Base-by-base conservation (phyloP, 2,329 filamentous ascomycete genomes). In the Trichothecium sympodiale region DNA sequence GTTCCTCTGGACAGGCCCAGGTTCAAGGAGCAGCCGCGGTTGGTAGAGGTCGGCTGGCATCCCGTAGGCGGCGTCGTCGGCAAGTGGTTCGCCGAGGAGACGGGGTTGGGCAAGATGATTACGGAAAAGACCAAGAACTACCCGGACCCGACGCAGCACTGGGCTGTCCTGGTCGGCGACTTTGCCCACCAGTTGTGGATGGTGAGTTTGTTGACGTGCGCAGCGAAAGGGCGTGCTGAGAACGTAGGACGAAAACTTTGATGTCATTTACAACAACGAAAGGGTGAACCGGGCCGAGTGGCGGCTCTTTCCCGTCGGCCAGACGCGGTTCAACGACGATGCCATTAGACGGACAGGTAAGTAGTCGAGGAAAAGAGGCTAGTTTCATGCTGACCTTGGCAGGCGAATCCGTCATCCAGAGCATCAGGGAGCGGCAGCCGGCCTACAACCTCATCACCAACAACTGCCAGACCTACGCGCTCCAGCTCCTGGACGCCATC, bases 151-250 rank as follows among this genome's bases (percentile, higher is more conserved):
- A 74, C 69, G 4, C 71, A 76, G 52, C 71, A 76, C 45, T 76
- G 71, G 71, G 70, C 69, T 3, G 66, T 75, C 2, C 55, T 76
- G 1, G 68, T 75, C 1, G 71, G 69, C 2, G 68, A 65, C 10
- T 76, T 59, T 45, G 63, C 61, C 2, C 71, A 75, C 47, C 60
- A 75, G 47, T 52, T 76, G n/a, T 76, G 71, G 71, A 75, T 75
- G 70, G 66, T 67, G 42, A 43, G 57, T 49, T 15, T 15, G 16
- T 12, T 14, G 6, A 7, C 28, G 13, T n/a, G 13, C 13, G 5
- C 13, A 27, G n/a, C n/a, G n/a, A n/a, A 36, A 17, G 27, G 13
- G 27, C 14, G 34, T 30, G 17, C 28, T 26, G 12, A 18, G 20
- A 7, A 9, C 10, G 5, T 33, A 64, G 61, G 69, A 75, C 29